Base-by-base conservation (phyloP, 108 stramenopile species). In the Cyclotella cryptica region DNA sequence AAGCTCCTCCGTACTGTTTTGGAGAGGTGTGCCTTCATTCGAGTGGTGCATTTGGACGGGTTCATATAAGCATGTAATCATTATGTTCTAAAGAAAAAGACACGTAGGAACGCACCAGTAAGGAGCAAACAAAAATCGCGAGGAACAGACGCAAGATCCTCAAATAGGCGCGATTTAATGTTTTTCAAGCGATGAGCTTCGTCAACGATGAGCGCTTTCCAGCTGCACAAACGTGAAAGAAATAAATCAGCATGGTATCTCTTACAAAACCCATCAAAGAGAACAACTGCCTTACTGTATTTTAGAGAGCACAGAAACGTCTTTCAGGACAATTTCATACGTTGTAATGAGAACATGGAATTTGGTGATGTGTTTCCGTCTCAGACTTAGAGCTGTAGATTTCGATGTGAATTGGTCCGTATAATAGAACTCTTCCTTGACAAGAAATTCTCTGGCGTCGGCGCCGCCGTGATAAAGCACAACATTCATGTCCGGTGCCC, bases 311-410 rank as follows among this genome's bases (percentile, higher is more conserved):
- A 96, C 80, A 46, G 73, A 72, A 17, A 87, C 88, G 68, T 98
- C 98, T 52, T 88, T 92, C 27, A 97, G 74, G 22, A 93, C 93
- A 42, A 98, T 87, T 84, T 99, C 98, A 69, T 96, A 98, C 0
- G 98, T 99, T 18, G 99, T 99, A 51, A 99, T 92, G 27, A 99
- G 75, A 15, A 99, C 87, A 29, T 97, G 91, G 52, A 97, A 97
- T 72, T 98, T 97, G 15, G 91, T 91, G 71, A 92, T 79, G 62
- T 94, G 89, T 52, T 89, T 90, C 54, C 85, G 85, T 81, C 72
- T 89, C 43, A 95, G 76, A 69, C 87, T 93, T 5, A 71, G 69
- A 51, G 92, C 92, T 14, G 71, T 79, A 26, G 71, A 57, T 64
- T 90, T 92, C 22, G 90, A 70, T 26, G 88, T 78, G 55, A 92